These are phyloP conservation scores for Xylaria digitata DNA, from an alignment of 2,329 filamentous ascomycete species.

Conservation along the genomic window DNA sequence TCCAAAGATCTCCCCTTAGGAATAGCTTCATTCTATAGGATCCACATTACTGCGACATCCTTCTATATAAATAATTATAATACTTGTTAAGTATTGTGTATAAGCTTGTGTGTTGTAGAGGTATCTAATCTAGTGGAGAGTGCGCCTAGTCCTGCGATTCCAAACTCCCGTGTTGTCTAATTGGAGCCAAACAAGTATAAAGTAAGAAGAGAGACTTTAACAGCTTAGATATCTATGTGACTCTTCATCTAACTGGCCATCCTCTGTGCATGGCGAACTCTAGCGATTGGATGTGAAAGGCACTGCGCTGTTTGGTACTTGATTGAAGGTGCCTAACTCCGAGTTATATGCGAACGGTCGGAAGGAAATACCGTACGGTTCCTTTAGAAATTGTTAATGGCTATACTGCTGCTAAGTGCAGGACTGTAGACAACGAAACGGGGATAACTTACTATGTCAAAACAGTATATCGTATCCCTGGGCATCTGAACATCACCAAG, in stretches of 20 bases:
- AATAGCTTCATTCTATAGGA: too few relatives aligned
- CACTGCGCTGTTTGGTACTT: slow-evolving; percentile 27
- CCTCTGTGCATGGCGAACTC: background rate
- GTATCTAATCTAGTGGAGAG: background rate
- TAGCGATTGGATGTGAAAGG: slow-evolving; percentile 21
- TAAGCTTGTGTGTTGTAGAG: background rate
- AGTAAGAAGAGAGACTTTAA: too few relatives aligned
- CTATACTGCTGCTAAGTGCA: background rate
- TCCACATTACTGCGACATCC: too few relatives aligned
- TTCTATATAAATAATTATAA: too few relatives aligned
- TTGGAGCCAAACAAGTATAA: background rate
- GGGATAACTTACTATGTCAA: slow-evolving; percentile 29
- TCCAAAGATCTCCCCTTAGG: too few relatives aligned
- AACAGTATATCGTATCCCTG: slow-evolving; percentile 30
- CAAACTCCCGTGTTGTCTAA: background rate
- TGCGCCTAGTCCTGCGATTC: background rate
- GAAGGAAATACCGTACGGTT: slow-evolving; percentile 33
- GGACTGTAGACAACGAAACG: background rate
- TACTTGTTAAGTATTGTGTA: background rate
- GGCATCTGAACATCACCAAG: slow-evolving; percentile 29
- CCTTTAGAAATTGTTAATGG: slow-evolving; percentile 8
- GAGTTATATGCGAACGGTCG: slow-evolving; percentile 23
- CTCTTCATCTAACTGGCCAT: background rate
- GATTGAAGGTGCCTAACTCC: slow-evolving; percentile 23
- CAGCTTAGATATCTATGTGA: background rate